Base-by-base conservation (phyloP, 2,329 filamentous ascomycete species). In the Phialophora tarda region DNA sequence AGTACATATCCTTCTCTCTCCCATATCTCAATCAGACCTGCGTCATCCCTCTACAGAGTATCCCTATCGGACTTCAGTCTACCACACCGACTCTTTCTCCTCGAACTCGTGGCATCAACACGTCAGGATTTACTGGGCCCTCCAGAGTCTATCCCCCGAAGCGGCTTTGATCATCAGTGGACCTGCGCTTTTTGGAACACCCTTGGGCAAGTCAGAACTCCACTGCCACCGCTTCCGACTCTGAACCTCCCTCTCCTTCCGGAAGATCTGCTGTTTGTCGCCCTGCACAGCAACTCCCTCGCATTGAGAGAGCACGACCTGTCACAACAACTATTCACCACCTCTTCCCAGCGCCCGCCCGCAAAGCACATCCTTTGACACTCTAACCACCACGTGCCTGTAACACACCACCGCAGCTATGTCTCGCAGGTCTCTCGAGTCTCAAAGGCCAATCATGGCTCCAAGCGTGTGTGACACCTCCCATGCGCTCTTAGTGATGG, bases 381-480 rank as follows among this genome's bases (percentile, higher is more conserved):
- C 38, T 44, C 38, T n/a, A 2, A 1, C 5, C 38, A 44, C 38
- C 38, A n/a, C 17, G 38, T 44, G 38, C 17, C 6, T 21, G 24
- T 50, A 53, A 32, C 56, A 55, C 53, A 62, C 12, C 48, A 53
- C 11, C 48, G 53, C n/a, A 63, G 38, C 38, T 3, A 78, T 74
- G 73, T 77, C 78, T 76, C 76, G 76, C 68, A 69, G 72, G 55
- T 85, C 83, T 61, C 75, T 85, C 12, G 84, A 86, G 61, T 86
- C 84, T 47, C 81, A 83, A 71, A 78, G 84, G 62, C 84, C 84
- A 58, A 86, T 86, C 67, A 84, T 86, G 82, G 79, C 82, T 53
- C 80, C 81, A 54, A 83, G 81, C 66, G 84, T 86, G 81, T 57
- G 34, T 59, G 51, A 75, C 64, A 44, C 59, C 58, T 61, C 63